Evolutionary conservation across 805 yeast genomes (phyloP).

Genomic region (Huiozyma naganishii): DNA sequence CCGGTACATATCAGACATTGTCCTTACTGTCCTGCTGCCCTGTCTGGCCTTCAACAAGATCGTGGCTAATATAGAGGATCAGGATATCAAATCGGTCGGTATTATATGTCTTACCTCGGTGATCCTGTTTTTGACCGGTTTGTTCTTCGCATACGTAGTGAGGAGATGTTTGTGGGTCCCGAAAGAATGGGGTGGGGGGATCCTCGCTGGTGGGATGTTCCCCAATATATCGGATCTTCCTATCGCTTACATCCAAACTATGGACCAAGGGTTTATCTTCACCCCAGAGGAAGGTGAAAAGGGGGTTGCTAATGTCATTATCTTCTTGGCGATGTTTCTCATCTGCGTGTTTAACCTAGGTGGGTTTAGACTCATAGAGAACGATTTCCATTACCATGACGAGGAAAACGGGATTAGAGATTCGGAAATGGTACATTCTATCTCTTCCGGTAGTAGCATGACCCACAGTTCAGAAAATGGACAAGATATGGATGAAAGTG

Average conservation of each 20-base stretch:
- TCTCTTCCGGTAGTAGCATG: neutral
- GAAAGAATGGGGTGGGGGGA: constrained; percentile 60
- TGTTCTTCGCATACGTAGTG: constrained; percentile 32
- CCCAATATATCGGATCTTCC: constrained; percentile 73
- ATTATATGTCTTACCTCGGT: constrained; percentile 45
- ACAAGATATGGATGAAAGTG: no score
- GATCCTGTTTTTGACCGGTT: constrained; percentile 42
- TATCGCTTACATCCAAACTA: constrained; percentile 62
- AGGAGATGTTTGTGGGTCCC: constrained; percentile 38
- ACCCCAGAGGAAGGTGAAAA: constrained; percentile 47
- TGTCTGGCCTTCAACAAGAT: constrained; percentile 54
- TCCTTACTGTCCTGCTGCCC: constrained; percentile 54
- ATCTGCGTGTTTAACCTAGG: constrained; percentile 67
- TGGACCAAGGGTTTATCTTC: constrained; percentile 51
- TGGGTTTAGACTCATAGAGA: constrained; percentile 54
- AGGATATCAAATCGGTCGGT: constrained; percentile 61
- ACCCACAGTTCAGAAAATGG: neutral
- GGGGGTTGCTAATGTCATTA: constrained; percentile 79
- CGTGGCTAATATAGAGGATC: constrained; percentile 47
- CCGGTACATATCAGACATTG: constrained; percentile 51
- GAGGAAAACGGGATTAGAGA: constrained; percentile 14
- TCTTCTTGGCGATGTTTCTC: constrained; percentile 59
- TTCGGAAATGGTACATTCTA: neutral
- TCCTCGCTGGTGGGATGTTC: constrained; percentile 56
- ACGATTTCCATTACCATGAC: constrained; percentile 43